A percentile compares a stretch with the other conserved stretches of the same genome.
Evolutionary conservation across 345 rosid genomes (phyloP).

Genomic region (Moricandia moricandioides): DNA sequence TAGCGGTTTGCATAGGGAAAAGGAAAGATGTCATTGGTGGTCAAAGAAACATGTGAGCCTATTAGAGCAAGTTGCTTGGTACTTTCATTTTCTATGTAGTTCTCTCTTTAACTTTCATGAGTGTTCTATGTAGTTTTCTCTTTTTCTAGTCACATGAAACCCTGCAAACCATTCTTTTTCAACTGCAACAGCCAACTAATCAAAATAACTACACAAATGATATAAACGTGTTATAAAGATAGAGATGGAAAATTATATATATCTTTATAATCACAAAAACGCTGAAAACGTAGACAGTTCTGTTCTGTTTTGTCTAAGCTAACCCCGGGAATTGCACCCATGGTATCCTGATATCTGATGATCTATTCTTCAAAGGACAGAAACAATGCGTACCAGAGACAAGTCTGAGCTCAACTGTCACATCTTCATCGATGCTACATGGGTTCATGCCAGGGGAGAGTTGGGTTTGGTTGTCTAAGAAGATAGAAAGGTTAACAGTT

Average conservation of each 20-base stretch:
- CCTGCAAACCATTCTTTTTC: conserved; percentile 2
- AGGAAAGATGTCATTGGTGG: not conserved
- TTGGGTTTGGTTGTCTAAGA: conserved; percentile 9
- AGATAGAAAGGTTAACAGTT: conserved; percentile 3
- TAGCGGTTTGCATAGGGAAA: not conserved
- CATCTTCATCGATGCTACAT: conserved; percentile 2
- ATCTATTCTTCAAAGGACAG: conserved; percentile 8
- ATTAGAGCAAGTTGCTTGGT: conserved; percentile 15
- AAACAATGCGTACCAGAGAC: not conserved
- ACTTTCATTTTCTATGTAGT: conserved; percentile 4
- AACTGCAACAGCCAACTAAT: not conserved
- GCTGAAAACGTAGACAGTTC: not conserved
- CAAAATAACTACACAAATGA: not conserved
- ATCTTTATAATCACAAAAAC: not conserved
- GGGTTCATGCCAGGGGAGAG: not conserved
- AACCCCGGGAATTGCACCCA: not conserved
- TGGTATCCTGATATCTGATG: conserved; percentile 1
- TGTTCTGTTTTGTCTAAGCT: not conserved
- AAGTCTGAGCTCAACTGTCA: conserved; percentile 5
- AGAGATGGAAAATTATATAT: not conserved
- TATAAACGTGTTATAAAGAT: not conserved
- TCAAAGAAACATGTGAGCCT: conserved; percentile 25
- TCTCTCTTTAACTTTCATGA: conserved; percentile 21
- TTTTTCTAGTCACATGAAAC: conserved; percentile 18
- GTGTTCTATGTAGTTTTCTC: not conserved